These are phyloP conservation scores for Quercus mongolica DNA, from an alignment of 306 rosid species.

Conservation along the genomic window DNA sequence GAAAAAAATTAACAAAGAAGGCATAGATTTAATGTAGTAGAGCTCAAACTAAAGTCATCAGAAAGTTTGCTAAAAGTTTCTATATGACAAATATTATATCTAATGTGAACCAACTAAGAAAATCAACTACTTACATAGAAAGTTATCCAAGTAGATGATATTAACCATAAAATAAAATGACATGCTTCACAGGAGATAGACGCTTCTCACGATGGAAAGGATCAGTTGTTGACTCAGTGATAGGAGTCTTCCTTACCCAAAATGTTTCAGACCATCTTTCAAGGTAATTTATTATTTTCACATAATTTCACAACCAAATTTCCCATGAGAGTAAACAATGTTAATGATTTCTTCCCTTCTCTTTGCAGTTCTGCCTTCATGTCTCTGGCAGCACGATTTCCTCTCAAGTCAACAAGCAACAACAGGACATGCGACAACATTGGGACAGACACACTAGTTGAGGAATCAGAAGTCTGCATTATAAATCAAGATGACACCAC, in stretches of 20 bases:
- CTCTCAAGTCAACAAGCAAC: slow-evolving; percentile 39
- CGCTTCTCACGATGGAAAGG: slow-evolving; percentile 97
- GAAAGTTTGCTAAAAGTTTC: neutral
- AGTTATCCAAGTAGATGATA: slow-evolving; percentile 16
- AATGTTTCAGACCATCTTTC: slow-evolving; percentile 98
- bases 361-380: slow-evolving; percentile 94
- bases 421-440: slow-evolving; percentile 29
- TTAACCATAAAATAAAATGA: slow-evolving; percentile 2
- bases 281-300: slow-evolving; percentile 46
- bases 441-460: slow-evolving; percentile 25
- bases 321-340: slow-evolving; percentile 5
- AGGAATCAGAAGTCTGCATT: slow-evolving; percentile 48
- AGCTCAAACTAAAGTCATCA: neutral
- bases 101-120: neutral
- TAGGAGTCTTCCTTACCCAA: slow-evolving; percentile 93
- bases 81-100: neutral
- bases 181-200: slow-evolving; percentile 74
- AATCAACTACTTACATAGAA: slow-evolving; percentile 9
- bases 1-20: neutral
- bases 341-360: slow-evolving; percentile 16
- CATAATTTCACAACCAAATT: slow-evolving; percentile 7
- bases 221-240: slow-evolving; percentile 91
- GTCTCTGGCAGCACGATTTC: slow-evolving; percentile 85
- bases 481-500: slow-evolving; percentile 35
- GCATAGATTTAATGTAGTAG: neutral